Base-by-base conservation (phyloP, 2,329 filamentous ascomycete genomes). In the Colletotrichum sidae region DNA sequence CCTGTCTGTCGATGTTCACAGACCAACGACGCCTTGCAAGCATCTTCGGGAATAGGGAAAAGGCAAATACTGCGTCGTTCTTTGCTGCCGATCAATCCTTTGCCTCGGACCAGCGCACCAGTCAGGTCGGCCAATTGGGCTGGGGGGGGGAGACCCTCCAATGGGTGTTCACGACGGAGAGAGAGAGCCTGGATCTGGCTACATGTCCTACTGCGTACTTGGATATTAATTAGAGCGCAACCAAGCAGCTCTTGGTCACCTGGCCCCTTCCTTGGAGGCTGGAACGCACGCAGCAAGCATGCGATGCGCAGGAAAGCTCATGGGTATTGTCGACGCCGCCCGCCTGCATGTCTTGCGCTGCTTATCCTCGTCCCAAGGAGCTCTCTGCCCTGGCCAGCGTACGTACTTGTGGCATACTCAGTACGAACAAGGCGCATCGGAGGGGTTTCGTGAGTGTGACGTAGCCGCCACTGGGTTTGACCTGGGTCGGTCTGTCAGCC, bases 41-140 rank as follows among this genome's bases (percentile, higher is more conserved):
- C 60, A 65, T 58, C 60, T 50, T 65, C 49, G 54, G 64, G 54
- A 59, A 67, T 64, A 59, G 54, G 44, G 54, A 12, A 33, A 62
- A 67, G n/a, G 53, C 60, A 67, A 59, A 50, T 47, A 65, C 44
- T 44, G 47, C 42, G 42, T 60, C 44, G 52, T 57, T 49, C 49
- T 42, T 34, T 33, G 35, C 41, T 51, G 54, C 39, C 47, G 60
- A 59, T 55, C 47, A 49, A 17, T 55, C 25, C 44, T 50, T 49
- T 67, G 34, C 42, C 15, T 41, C 17, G 49, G 50, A 17, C 7
- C 34, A 34, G 10, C 52, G 34, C 53, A 46, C 53, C 53, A 57
- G 60, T 57, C 44, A 41, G n/a, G 9, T 34, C 11, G 45, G 38
- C 41, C 57, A 55, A 46, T 52, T 65, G 41, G 17, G 45, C 54